These are phyloP conservation scores for Coemansia sp. DNA, from an alignment of 192 early-diverging fungal species.

Conservation along the genomic window DNA sequence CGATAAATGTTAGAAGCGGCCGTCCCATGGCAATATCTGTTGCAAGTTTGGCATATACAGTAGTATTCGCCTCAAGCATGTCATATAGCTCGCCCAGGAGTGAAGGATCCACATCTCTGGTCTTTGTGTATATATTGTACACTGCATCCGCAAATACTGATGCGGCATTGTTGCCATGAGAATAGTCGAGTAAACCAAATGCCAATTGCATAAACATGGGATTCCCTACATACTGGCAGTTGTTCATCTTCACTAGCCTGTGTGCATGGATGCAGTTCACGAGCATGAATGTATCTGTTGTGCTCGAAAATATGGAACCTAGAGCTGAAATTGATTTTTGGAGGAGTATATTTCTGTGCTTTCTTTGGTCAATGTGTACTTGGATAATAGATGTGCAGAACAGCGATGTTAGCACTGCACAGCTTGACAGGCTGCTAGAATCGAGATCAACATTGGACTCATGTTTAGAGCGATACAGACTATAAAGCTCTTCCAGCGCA, in stretches of 20 bases:
- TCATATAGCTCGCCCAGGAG: conserved; percentile 24
- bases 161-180: not conserved
- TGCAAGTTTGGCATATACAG: conserved; percentile 16
- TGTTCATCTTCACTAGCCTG: conserved; percentile 4
- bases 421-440: not conserved
- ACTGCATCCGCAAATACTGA: conserved; percentile 13
- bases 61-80: conserved; percentile 14
- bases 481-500: conserved; percentile 13
- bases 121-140: not conserved
- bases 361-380: conserved; percentile 10
- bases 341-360: not conserved
- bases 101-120: conserved; percentile 7
- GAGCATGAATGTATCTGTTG: conserved; percentile 1
- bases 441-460: not conserved
- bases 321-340: not conserved
- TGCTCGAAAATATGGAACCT: not conserved
- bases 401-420: conserved; percentile 32
- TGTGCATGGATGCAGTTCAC: conserved; percentile 31
- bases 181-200: not conserved
- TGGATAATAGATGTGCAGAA: conserved; percentile 19
- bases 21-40: conserved; percentile 5
- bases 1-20: conserved; percentile 19
- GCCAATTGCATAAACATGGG: conserved; percentile 20
- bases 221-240: conserved; percentile 34
- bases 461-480: conserved; percentile 4